Percentiles rank a stretch among this genome's conserved stretches.
phyloP scores from a whole-genome alignment of 208 protist species.

The Leishmania lainsoni region DNA sequence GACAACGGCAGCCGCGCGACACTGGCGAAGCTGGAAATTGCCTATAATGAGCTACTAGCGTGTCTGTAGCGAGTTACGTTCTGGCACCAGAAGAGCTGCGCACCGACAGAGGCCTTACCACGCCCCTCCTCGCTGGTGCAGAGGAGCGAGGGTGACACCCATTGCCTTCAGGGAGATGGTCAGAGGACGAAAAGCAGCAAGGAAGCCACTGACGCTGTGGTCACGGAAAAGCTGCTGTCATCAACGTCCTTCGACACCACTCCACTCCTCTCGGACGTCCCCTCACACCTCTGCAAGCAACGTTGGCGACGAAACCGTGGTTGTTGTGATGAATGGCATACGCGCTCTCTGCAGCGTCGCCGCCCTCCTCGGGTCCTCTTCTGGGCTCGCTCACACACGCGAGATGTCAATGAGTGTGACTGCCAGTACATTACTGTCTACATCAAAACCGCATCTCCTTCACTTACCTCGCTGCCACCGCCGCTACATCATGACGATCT shows the following conservation, averaged over 20 bases:
- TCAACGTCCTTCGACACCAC: background rate
- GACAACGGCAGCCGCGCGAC: conserved; percentile 1
- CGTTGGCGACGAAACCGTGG: no score
- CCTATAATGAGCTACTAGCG: background rate
- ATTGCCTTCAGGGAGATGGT: background rate
- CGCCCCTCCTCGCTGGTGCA: background rate
- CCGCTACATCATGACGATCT: no score
- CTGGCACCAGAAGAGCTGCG: background rate
- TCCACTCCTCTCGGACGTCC: background rate
- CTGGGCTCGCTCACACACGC: no score
- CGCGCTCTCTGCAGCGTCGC: no score
- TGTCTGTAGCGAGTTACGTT: conserved; percentile 2
- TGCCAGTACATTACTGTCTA: no score
- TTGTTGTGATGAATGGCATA: no score
- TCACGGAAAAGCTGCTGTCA: background rate
- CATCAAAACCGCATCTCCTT: no score
- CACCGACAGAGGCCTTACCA: background rate
- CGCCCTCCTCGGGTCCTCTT: no score
- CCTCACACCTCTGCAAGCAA: background rate
- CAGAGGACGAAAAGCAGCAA: background rate
- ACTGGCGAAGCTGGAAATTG: background rate
- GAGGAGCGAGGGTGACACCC: background rate
- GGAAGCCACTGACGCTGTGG: background rate
- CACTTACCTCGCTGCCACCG: no score
- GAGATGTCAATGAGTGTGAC: no score